Evolutionary conservation across 2,329 filamentous ascomycete species (phyloP), one percentile per base, ranked within the genome.

Genomic region (Lasiodiplodia theobromae): DNA sequence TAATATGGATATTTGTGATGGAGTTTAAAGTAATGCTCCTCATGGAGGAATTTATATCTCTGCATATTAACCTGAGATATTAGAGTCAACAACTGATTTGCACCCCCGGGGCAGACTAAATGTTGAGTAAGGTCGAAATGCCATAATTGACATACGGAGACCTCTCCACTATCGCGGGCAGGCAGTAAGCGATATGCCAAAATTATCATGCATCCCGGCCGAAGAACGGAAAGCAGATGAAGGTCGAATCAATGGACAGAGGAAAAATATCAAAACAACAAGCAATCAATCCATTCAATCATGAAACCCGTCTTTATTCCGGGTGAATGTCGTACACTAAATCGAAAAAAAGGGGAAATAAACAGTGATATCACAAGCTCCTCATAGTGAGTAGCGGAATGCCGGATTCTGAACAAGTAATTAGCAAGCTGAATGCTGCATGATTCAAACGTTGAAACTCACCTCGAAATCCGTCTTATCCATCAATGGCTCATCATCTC

Each of bases 401-500:
- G 58, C 60, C 8, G 52, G 67, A 23, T 68, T 68, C 67, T 68
- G 49, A 14, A 23, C 28, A 14, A 10, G 11, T 11, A 21, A 44
- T 54, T 28, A 60, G 53, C 11, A n/a, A 23, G 23, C 2, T 3
- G 49, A 57, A 23, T 31, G 12, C 10, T 3, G 2, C 44, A 47
- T 12, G 11, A 18, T 1, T 8, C 6, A 3, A 25, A 28, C 3
- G 10, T 31, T 44, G 40, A 10, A 18, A 54, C 66, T 51, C 25
- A 68, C 66, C 66, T 68, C 58, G 44, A 68, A 68, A 40, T 68
- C 67, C 25, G 67, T 68, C 38, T 21, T 21, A 21, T 68, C 67
- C 38, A 23, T 56, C 58, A 68, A 44, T 4, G 60, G 58, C 60
- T 57, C 58, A 18, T 68, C 58, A 0, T 68, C 58, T 28, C 8